Base-by-base conservation (phyloP, 2,329 filamentous ascomycete genomes). In the Penicillium sp. region DNA sequence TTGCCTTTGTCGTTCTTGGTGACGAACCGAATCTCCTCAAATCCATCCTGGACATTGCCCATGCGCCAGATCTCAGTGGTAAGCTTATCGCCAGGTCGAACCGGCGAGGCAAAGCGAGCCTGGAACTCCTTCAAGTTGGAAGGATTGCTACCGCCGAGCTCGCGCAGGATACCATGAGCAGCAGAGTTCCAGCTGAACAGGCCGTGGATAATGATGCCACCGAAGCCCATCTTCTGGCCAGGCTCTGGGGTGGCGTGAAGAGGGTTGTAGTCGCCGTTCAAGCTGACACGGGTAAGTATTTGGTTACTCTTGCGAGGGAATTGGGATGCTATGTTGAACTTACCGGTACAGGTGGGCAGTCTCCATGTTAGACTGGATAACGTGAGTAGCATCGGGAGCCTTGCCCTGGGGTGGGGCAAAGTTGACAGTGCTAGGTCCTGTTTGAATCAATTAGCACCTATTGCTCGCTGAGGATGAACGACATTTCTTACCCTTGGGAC, bases 201-300 rank as follows among this genome's bases (percentile, higher is more conserved):
- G 18, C 92, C 92, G 76, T 96, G 92, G 72, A 96, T 89, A 73
- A 96, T 96, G 64, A 86, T 81, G 32, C 92, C 92, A 27, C 91
- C 90, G 64, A 96, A 96, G 56, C 92, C 92, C 90, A 96, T 96
- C 77, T 91, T 88, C 75, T 84, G 77, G 57, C 91, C 91, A 0
- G 91, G 90, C 75, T 91, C 90, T 11, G 91, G 91, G 16, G 89
- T 90, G 6, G 91, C 91, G 71, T 96, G 92, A 34, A 96, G 86
- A 27, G 92, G 92, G 79, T 96, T 96, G 77, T 96, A 96, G 78
- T 96, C 92, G 62, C 92, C 92, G 66, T 96, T 96, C 47, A 96
- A 83, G 59, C 91, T 84, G 59, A 70, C 67, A 36, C 4, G 22
- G 68, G 56, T 52, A 53, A 56, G 24, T 9, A 49, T 32, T 3